Conservation (phyloP, 371 early-diverging fungal genomes). For the Batkoa obscura region DNA sequence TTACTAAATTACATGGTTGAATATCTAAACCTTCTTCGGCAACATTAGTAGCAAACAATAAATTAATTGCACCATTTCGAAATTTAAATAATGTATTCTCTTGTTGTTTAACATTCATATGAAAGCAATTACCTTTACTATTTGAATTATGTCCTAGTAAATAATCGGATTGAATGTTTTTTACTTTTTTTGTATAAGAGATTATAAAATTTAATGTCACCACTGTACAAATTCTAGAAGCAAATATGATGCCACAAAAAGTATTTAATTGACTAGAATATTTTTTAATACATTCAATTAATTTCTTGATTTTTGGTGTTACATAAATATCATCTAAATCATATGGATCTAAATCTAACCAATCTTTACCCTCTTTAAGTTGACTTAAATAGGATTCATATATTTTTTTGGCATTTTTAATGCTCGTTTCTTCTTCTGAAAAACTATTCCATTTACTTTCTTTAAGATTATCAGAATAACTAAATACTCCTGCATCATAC, state of each 20-base stretch:
- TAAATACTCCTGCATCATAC: neutral
- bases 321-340: constrained; percentile 18
- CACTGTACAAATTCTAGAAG: constrained; percentile 50
- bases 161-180: constrained; percentile 25
- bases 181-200: constrained; percentile 16
- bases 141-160: constrained; percentile 48
- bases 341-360: constrained; percentile 7
- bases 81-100: constrained; percentile 44
- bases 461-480: neutral
- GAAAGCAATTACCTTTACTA: constrained; percentile 20
- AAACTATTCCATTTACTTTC: constrained; percentile 1
- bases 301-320: constrained; percentile 32
- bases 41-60: constrained; percentile 83
- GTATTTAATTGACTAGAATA: constrained; percentile 10
- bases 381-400: constrained; percentile 8
- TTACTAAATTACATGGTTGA: constrained; percentile 79
- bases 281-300: constrained; percentile 20
- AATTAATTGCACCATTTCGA: constrained; percentile 38
- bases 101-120: constrained; percentile 43
- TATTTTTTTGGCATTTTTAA: constrained; percentile 10
- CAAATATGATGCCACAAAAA: constrained; percentile 77
- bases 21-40: constrained; percentile 97
- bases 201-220: constrained; percentile 33
- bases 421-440: constrained; percentile 8
- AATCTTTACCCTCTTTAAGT: neutral